Evolutionary conservation across 2,329 filamentous ascomycete species (phyloP), one percentile per base, ranked within the genome.

Genomic region (Zelopaecilomyces penicillatus): DNA sequence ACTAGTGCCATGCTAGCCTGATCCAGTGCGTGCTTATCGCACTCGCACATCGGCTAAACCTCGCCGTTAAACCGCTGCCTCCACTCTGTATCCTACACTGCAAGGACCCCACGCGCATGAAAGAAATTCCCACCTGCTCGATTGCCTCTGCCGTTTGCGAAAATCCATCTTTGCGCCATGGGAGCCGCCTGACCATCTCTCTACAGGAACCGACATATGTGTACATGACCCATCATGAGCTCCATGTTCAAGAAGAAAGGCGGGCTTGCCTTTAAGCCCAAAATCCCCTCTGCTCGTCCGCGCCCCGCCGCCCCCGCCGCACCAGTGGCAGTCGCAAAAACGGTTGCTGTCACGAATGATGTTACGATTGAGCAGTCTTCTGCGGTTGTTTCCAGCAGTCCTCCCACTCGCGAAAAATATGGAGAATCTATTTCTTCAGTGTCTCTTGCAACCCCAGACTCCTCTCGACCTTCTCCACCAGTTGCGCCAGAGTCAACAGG

Each of bases 191-290:
- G 19, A 19, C 19, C 19, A 19, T 19, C 19, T 19, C 19, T 19
- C 19, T 19, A 19, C 19, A 19, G 19, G 3, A 19, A 43, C 29
- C 28, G 33, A 7, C 30, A 37, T 27, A 6, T 2, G 29, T 30
- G 26, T 26, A 19, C 34, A 37, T 34, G 11, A 30, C 37, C 46
- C 66, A 71, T 66, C 54, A 83, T 85, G 71, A 80, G 75, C 66
- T 76, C 73, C 48, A 83, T 83, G 67, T 74, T 83, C 63, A 85
- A 85, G 67, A 85, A 86, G 65, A 70, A 73, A 54, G 73, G 70
- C 57, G 71, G 73, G 54, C 67, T 73, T 46, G 71, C 71, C 66
- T 87, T 88, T 67, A 85, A 85, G 61, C 83, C 83, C 37, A 87
- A 85, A 67, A 76, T 77, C 52, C 78, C 76, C 30, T 61, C 66